A percentile compares a stretch with the other conserved stretches of the same genome.
Evolutionary conservation across 371 early-diverging fungal species (phyloP).

Genomic region (Gilbertella persicaria): DNA sequence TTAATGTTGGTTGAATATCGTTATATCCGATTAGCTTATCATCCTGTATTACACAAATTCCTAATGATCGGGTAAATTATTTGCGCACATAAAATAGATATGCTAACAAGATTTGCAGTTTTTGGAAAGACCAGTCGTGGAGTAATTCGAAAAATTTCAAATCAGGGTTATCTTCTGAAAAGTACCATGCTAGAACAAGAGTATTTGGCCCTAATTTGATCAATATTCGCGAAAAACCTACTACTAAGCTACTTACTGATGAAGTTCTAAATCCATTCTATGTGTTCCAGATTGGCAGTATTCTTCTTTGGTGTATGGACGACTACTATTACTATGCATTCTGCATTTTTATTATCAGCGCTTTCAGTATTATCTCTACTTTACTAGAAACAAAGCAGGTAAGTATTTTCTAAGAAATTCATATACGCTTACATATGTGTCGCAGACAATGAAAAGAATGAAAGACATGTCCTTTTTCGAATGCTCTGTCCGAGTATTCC

Average conservation of each 20-base stretch:
- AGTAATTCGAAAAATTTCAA: slow-evolving; percentile 46
- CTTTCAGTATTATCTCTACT: slow-evolving; percentile 76
- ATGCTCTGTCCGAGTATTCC: slow-evolving; percentile 77
- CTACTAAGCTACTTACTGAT: slow-evolving; percentile 73
- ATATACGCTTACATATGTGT: neutral
- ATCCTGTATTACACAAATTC: slow-evolving; percentile 75
- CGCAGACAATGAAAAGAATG: slow-evolving; percentile 74
- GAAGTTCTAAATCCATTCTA: slow-evolving; percentile 93
- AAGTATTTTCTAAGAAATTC: slow-evolving; percentile 2
- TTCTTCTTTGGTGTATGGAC: slow-evolving; percentile 91
- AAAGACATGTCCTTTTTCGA: slow-evolving; percentile 85
- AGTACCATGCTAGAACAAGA: slow-evolving; percentile 58
- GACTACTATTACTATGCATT: slow-evolving; percentile 95
- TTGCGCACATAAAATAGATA: neutral
- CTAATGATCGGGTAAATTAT: slow-evolving; percentile 59
- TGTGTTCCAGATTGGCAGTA: slow-evolving; percentile 90
- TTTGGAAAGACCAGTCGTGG: slow-evolving; percentile 82
- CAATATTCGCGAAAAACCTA: slow-evolving; percentile 80
- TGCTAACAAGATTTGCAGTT: slow-evolving; percentile 27
- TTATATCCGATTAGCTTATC: slow-evolving; percentile 82
- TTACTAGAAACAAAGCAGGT: slow-evolving; percentile 84
- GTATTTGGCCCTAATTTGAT: slow-evolving; percentile 90
- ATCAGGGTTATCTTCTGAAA: slow-evolving; percentile 56
- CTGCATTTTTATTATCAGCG: slow-evolving; percentile 86
- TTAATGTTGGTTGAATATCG: slow-evolving; percentile 76